Evolutionary conservation across 2,329 filamentous ascomycete species (phyloP), one percentile per base, ranked within the genome.

Genomic region (Aspergillus sp.): DNA sequence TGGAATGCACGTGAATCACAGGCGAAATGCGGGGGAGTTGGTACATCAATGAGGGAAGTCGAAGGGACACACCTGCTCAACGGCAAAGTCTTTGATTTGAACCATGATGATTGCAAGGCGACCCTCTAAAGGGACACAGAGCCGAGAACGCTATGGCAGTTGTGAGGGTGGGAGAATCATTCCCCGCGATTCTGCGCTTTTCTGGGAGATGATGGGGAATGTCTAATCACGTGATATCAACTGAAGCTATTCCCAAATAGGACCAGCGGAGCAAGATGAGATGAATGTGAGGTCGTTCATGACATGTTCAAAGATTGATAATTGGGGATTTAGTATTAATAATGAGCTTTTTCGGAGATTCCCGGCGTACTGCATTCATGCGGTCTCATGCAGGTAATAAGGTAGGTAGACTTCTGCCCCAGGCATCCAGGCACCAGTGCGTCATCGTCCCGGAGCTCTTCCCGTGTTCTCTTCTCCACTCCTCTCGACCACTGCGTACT

Each of bases 21-120:
- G 20, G 5, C 90, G 89, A 0, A 32, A 30, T 53, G 50, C 32
- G 46, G 35, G 52, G 45, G 17, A 51, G 11, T 78, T 83, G 8
- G 61, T 76, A 65, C 14, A 36, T 10, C 14, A 85, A 55, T 52
- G 58, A 33, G 32, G 48, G 49, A 19, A 36, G 46, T 16, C 13
- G 17, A 45, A 30, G 56, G 60, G 56, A 72, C 71, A 59, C 76
- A 84, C 84, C 69, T 85, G 78, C 73, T 95, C 90, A 8, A 94
- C 88, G 13, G 70, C 72, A 51, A 76, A 76, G 19, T 68, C 61
- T 46, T 71, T 63, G 45, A 76, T 61, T 47, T 73, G 68, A 24
- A 75, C 73, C 73, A 75, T 76, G 47, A 38, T 63, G 56, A 33
- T 14, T 36, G 36, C 9, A 30, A 30, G 26, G 9, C 26, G 10